Conservation (phyloP, 805 yeast species). For the Metschnikowia aberdeeniae region DNA sequence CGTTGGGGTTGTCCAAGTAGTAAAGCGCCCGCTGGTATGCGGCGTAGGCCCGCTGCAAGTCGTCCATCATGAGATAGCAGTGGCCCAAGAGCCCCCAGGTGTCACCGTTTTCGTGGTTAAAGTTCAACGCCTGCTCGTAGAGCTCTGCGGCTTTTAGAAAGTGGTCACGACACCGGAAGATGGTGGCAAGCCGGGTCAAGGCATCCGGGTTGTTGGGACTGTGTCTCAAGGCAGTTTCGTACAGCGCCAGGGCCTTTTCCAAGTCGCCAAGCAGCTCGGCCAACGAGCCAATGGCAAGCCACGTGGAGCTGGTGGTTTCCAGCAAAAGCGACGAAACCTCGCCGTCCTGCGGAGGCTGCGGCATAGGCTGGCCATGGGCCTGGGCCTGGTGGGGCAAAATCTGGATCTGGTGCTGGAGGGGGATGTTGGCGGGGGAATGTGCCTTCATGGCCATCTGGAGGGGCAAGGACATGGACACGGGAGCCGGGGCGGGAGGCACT, state of each 20-base stretch:
- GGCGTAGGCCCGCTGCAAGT: conserved; percentile 88
- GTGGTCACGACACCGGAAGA: conserved; percentile 83
- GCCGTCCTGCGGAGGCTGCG: conserved; percentile 8
- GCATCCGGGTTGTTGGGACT: conserved; percentile 85
- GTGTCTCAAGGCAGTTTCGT: conserved; percentile 82
- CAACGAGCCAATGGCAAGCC: conserved; percentile 84
- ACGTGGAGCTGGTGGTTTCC: conserved; percentile 71
- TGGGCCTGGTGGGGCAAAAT: conserved; percentile 19
- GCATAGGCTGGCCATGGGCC: conserved; percentile 13
- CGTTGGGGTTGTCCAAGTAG: conserved; percentile 87
- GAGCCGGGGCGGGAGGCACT: background rate
- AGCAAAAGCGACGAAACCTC: conserved; percentile 17
- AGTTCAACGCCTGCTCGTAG: conserved; percentile 79
- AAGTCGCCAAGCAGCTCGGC: conserved; percentile 88
- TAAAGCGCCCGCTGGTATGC: conserved; percentile 95
- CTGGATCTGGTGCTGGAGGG: conserved; percentile 18
- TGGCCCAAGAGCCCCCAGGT: conserved; percentile 97
- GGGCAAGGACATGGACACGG: conserved; percentile 16
- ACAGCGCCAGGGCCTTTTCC: conserved; percentile 84
- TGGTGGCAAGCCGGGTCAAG: conserved; percentile 78
- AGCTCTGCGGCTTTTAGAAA: conserved; percentile 93
- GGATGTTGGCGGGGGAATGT: conserved; percentile 13
- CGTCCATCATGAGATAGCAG: conserved; percentile 95
- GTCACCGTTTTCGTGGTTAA: conserved; percentile 86
- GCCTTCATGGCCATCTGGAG: conserved; percentile 21